Base-by-base conservation (phyloP, 2,329 filamentous ascomycete genomes). In the Aureobasidium lini region DNA sequence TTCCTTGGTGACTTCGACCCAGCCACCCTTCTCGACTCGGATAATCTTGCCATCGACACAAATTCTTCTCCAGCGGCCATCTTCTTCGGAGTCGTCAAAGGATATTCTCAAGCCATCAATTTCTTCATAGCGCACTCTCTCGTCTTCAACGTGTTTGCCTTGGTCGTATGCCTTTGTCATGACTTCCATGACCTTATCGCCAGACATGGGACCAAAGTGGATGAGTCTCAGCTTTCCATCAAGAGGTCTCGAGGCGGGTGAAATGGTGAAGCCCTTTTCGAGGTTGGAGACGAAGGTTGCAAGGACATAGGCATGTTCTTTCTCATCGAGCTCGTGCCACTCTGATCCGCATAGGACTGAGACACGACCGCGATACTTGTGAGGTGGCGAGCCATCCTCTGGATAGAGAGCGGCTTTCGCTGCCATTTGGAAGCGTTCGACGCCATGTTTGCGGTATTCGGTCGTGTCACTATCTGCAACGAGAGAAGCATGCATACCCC, bases 41-140 rank as follows among this genome's bases (percentile, higher is more conserved):
- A 96, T 83, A 66, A 95, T 95, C 57, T 87, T 90, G 3, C 93
- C 93, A 72, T 97, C 93, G n/a, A 97, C 79, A 70, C 93, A 97
- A 13, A 95, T 82, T 68, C 92, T 84, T 62, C 93, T 80, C 91
- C 91, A 96, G 56, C 84, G 77, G 1, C 76, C 77, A n/a, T 90
- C 84, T 15, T 82, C 76, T 67, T 94, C 89, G 10, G 81, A 76
- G 67, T 94, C 89, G 1, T 76, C 63, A 37, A 90, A 84, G 15
- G 82, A 79, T 48, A 96, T 84, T 60, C 75, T 78, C 16, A 96
- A 65, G 54, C 82, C 82, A 2, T 87, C 82, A 6, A 94, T 79
- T 57, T 83, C 80, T 16, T 88, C 82, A 69, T 96, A 96, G 0
- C 79, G 79, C 0, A 96, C 86, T 15, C 70, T 66, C 16, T 78